Percentiles rank a stretch among this genome's conserved stretches.
Conservation (phyloP, 1,284 basidiomycete species). For the Albatrellus sp. region DNA sequence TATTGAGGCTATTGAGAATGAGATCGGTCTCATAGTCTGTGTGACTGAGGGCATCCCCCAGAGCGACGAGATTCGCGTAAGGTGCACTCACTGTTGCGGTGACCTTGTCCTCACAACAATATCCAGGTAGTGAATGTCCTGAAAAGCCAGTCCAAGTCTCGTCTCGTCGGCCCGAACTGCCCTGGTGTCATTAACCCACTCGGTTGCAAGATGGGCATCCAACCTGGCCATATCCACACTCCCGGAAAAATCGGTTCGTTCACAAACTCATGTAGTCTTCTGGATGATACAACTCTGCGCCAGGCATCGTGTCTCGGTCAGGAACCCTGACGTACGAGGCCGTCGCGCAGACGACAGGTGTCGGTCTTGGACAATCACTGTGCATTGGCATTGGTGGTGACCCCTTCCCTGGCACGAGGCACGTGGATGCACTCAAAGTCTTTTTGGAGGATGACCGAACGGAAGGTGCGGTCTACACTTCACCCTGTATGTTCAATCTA, state of each 20-base stretch:
- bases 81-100: slow-evolving; percentile 11
- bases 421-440: slow-evolving; percentile 92
- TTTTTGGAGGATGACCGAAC: slow-evolving; percentile 91
- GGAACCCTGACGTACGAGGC: slow-evolving; percentile 92
- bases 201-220: slow-evolving; percentile 99
- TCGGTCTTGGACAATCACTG: slow-evolving; percentile 92
- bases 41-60: slow-evolving; percentile 98
- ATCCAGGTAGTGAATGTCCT: slow-evolving; percentile 83
- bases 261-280: no score
- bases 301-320: slow-evolving; percentile 94
- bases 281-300: background rate
- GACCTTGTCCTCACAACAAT: background rate
- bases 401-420: slow-evolving; percentile 96
- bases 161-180: slow-evolving; percentile 95
- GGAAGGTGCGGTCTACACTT: slow-evolving; percentile 44
- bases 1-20: slow-evolving; percentile 94
- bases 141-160: slow-evolving; percentile 87
- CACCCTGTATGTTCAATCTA: background rate
- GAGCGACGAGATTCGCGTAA: slow-evolving; percentile 82
- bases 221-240: slow-evolving; percentile 95
- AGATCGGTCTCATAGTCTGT: slow-evolving; percentile 92
- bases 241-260: slow-evolving; percentile 82
- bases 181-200: slow-evolving; percentile 96
- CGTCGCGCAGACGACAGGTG: slow-evolving; percentile 88
- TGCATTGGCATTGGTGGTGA: slow-evolving; percentile 98